A percentile compares a stretch with the other conserved stretches of the same genome.
These are phyloP conservation scores for Planoprotostelium fungivorum DNA, from an alignment of 78 protist species.

Conservation along the genomic window DNA sequence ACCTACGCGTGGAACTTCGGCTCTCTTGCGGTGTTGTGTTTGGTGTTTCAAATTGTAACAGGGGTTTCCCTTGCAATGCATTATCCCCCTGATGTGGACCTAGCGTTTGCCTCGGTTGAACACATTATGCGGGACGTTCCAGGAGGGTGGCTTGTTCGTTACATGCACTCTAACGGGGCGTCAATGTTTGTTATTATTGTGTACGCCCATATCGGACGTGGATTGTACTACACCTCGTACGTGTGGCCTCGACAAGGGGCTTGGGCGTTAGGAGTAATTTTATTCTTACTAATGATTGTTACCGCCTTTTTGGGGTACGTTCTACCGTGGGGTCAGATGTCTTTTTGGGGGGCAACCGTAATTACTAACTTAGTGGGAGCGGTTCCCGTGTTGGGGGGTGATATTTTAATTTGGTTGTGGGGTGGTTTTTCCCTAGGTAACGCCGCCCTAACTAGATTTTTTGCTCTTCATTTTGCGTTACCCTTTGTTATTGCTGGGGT, in stretches of 20 bases:
- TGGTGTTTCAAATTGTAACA: too few species aligned
- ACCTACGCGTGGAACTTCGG: too few species aligned
- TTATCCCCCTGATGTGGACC: too few species aligned
- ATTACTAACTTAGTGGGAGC: conserved; percentile 15
- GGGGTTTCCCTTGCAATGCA: too few species aligned
- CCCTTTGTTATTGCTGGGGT: conserved; percentile 9
- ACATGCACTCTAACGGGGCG: conserved; percentile 18
- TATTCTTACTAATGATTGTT: conserved; percentile 3
- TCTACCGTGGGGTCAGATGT: conserved; percentile 27
- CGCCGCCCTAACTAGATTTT: conserved; percentile 23
- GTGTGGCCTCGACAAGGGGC: neutral
- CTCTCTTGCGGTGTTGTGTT: too few species aligned
- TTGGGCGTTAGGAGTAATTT: conserved; percentile 9
- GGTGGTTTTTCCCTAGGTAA: conserved; percentile 34
- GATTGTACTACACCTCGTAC: conserved; percentile 14
- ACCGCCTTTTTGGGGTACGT: conserved; percentile 19
- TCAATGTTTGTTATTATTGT: conserved; percentile 10
- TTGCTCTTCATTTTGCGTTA: conserved; percentile 17
- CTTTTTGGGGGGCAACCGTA: conserved; percentile 22
- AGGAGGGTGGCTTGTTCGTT: conserved; percentile 14
- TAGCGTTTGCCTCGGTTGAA: too few species aligned
- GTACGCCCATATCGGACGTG: conserved; percentile 7
- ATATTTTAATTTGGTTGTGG: conserved; percentile 3
- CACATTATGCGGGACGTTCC: too few species aligned
- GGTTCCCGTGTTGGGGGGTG: conserved; percentile 5